phyloP scores from a whole-genome alignment of 805 yeast species.

The Helenozyma baotianmanensis region DNA sequence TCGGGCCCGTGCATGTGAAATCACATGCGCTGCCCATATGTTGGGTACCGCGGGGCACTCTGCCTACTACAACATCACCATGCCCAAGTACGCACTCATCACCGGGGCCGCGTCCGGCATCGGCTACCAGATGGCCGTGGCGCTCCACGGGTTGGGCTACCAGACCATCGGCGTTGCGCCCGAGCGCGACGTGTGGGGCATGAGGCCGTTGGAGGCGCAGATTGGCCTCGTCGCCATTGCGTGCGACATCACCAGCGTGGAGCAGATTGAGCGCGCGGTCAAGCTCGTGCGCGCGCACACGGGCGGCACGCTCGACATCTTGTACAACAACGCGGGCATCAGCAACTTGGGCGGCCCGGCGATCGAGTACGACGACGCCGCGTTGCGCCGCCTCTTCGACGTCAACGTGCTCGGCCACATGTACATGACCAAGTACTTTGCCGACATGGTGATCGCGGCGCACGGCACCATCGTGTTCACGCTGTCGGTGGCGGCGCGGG shows the following conservation, averaged over 20 bases:
- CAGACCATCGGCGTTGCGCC: constrained; percentile 35
- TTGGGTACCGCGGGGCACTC: too few species aligned
- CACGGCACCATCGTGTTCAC: constrained; percentile 37
- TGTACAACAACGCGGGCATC: constrained; percentile 42
- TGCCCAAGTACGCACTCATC: constrained; percentile 13
- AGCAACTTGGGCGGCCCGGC: constrained; percentile 25
- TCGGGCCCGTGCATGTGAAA: too few species aligned
- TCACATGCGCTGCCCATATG: too few species aligned
- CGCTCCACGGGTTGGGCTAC: constrained; percentile 29
- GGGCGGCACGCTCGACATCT: constrained; percentile 30
- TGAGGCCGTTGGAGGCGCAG: constrained; percentile 23
- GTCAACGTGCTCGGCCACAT: constrained; percentile 39
- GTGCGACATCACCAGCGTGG: constrained; percentile 31
- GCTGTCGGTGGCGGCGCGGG: constrained; percentile 27
- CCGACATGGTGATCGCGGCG: constrained; percentile 24
- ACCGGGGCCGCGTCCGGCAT: constrained; percentile 17
- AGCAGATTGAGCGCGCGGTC: constrained; percentile 15
- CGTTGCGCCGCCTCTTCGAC: constrained; percentile 20
- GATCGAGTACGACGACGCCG: constrained; percentile 25
- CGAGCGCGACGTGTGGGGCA: constrained; percentile 13
- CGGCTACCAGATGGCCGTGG: constrained; percentile 12
- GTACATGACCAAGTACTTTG: constrained; percentile 29
- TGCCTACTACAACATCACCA: background rate
- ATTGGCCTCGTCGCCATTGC: constrained; percentile 24
- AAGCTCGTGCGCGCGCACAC: constrained; percentile 19